These are phyloP conservation scores for Suhomyces taliae DNA, from an alignment of 1,139 yeast species.

Conservation along the genomic window DNA sequence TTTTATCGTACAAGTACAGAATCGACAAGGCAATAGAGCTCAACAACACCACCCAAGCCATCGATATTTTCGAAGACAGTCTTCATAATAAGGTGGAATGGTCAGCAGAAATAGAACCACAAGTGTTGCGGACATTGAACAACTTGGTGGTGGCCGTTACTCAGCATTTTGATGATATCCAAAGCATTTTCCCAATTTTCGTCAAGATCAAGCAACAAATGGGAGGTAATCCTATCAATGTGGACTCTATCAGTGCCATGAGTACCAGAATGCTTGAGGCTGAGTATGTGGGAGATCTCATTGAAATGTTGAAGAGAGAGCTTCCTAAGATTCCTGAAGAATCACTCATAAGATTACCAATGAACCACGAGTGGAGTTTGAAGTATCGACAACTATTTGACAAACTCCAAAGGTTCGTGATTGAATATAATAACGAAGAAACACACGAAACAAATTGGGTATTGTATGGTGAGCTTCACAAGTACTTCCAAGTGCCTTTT, in stretches of 20 bases:
- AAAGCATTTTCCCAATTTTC: conserved; percentile 34
- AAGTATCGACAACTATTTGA: conserved; percentile 37
- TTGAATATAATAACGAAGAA: conserved; percentile 40
- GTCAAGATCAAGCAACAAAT: conserved; percentile 41
- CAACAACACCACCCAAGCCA: conserved; percentile 25
- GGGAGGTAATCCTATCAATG: conserved; percentile 23
- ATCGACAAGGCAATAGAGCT: conserved; percentile 30
- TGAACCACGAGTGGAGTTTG: conserved; percentile 25
- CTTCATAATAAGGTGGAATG: conserved; percentile 27
- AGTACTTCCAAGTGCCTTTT: conserved; percentile 59
- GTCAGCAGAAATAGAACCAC: conserved; percentile 33
- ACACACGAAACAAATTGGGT: conserved; percentile 59
- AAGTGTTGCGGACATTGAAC: conserved; percentile 31
- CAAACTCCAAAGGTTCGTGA: conserved; percentile 47
- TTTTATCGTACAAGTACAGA: conserved; percentile 28
- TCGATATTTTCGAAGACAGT: conserved; percentile 36
- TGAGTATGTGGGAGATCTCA: conserved; percentile 56
- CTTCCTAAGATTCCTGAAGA: conserved; percentile 48
- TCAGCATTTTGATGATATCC: conserved; percentile 19
- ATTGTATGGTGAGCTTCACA: conserved; percentile 59
- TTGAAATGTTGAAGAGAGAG: conserved; percentile 60
- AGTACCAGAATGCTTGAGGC: conserved; percentile 46
- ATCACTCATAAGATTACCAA: conserved; percentile 31
- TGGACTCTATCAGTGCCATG: conserved; percentile 49
- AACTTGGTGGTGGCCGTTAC: conserved; percentile 30